These are phyloP conservation scores for Prunus armeniaca DNA, from an alignment of 306 rosid genomes.

Conservation along the genomic window DNA sequence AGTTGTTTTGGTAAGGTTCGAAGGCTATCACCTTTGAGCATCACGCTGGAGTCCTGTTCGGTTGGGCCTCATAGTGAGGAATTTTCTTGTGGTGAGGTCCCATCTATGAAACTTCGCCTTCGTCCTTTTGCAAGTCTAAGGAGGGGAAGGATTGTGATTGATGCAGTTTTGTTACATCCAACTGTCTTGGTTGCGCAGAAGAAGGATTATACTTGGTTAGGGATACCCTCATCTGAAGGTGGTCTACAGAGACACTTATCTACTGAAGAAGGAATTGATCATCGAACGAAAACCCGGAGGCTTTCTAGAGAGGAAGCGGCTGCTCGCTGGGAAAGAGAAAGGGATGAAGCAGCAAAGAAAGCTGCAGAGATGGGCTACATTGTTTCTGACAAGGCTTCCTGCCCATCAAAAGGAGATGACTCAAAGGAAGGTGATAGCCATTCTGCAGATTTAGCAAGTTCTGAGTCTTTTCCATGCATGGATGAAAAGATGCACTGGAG, in stretches of 20 bases:
- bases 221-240: constrained; percentile 60
- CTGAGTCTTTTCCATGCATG: constrained; percentile 50
- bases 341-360: constrained; percentile 65
- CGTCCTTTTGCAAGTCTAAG: constrained; percentile 79
- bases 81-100: constrained; percentile 83
- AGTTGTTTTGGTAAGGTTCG: constrained; percentile 73
- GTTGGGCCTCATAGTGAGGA: constrained; percentile 76
- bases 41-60: constrained; percentile 80
- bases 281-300: constrained; percentile 66
- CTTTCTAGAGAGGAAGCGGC: constrained; percentile 66
- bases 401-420: constrained; percentile 36
- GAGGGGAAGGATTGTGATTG: constrained; percentile 84
- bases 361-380: constrained; percentile 81
- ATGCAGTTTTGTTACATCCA: constrained; percentile 76
- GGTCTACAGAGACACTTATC: constrained; percentile 41
- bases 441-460: constrained; percentile 26
- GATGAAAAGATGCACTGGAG: constrained; percentile 57
- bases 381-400: constrained; percentile 45
- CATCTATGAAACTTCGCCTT: constrained; percentile 62
- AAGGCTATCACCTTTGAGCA: constrained; percentile 77
- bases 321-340: constrained; percentile 42
- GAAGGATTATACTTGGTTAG: constrained; percentile 88
- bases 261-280: constrained; percentile 74
- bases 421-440: constrained; percentile 36
- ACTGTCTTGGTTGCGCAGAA: constrained; percentile 66